These are phyloP conservation scores for Solanum bulbocastanum DNA, from an alignment of 257 asterid species.

Conservation along the genomic window DNA sequence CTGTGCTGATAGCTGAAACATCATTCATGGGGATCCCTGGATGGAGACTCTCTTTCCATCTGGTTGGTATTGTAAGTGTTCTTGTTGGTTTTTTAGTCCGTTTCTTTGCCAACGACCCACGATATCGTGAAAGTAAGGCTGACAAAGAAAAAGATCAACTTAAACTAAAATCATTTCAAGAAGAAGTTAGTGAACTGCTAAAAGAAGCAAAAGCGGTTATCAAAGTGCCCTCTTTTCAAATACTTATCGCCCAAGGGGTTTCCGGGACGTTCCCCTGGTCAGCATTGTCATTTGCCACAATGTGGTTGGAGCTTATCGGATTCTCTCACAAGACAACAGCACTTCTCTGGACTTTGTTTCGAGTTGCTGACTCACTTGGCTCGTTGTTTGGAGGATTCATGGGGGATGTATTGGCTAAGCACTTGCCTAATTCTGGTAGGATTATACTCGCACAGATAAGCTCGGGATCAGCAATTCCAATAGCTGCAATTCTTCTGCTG, in stretches of 20 bases:
- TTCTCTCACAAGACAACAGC: constrained; percentile 62
- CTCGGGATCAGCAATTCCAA: constrained; percentile 69
- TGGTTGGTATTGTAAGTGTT: constrained; percentile 58
- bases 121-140: constrained; percentile 12
- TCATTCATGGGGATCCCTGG: constrained; percentile 73
- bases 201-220: constrained; percentile 64
- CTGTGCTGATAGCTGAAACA: constrained; percentile 57
- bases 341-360: constrained; percentile 43
- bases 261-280: constrained; percentile 9
- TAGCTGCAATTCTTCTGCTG: constrained; percentile 64
- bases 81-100: constrained; percentile 54
- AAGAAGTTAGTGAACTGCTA: not conserved
- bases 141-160: constrained; percentile 18
- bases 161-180: constrained; percentile 3
- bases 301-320: constrained; percentile 8
- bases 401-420: constrained; percentile 61
- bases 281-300: constrained; percentile 1
- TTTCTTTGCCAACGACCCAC: constrained; percentile 65
- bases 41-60: constrained; percentile 79
- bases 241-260: constrained; percentile 4
- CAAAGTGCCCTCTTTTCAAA: constrained; percentile 1
- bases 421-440: constrained; percentile 72
- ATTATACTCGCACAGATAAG: constrained; percentile 72
- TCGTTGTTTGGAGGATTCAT: constrained; percentile 72
- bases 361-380: constrained; percentile 55